Percentiles rank a stretch among this genome's conserved stretches.
Evolutionary conservation across 2,329 filamentous ascomycete genomes (phyloP).

Genomic region (Calcarisporium arbuscula): DNA sequence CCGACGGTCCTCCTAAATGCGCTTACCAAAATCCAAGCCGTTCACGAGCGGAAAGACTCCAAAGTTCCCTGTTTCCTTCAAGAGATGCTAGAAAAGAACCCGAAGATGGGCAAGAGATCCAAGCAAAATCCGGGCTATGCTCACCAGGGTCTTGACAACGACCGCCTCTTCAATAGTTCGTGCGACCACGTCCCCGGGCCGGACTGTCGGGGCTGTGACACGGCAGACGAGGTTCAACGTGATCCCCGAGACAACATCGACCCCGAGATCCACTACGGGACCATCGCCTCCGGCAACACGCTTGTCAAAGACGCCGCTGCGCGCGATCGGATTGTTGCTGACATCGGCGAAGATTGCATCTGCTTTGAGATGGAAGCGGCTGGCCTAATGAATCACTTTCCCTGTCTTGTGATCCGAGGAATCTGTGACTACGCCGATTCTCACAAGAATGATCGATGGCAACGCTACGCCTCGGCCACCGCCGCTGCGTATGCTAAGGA

Average conservation of each 20-base stretch:
- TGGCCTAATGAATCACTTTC: conserved; percentile 15
- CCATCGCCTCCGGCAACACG: conserved; percentile 21
- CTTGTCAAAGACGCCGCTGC: conserved; percentile 25
- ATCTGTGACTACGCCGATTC: conserved; percentile 31
- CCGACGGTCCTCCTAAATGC: not conserved
- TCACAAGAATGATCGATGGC: conserved; percentile 30
- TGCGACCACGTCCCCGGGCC: no score
- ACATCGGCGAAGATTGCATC: conserved; percentile 4
- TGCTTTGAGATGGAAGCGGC: conserved; percentile 23
- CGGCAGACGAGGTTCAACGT: no score
- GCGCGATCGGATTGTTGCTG: conserved; percentile 20
- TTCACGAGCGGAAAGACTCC: not conserved
- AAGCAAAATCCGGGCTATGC: not conserved
- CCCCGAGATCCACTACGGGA: conserved; percentile 12
- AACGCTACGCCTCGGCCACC: conserved; percentile 24
- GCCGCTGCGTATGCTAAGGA: conserved; percentile 22
- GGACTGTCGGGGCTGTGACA: no score
- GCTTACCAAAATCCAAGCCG: not conserved
- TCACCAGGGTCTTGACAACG: not conserved
- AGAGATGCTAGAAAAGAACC: no score
- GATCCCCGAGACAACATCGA: not conserved
- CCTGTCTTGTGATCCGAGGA: conserved; percentile 26
- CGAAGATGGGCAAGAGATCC: no score
- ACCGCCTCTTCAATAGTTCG: no score
- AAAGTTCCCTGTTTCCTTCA: no score